phyloP scores from a whole-genome alignment of 805 yeast genomes.

The Starmerella ratchasimensis region DNA sequence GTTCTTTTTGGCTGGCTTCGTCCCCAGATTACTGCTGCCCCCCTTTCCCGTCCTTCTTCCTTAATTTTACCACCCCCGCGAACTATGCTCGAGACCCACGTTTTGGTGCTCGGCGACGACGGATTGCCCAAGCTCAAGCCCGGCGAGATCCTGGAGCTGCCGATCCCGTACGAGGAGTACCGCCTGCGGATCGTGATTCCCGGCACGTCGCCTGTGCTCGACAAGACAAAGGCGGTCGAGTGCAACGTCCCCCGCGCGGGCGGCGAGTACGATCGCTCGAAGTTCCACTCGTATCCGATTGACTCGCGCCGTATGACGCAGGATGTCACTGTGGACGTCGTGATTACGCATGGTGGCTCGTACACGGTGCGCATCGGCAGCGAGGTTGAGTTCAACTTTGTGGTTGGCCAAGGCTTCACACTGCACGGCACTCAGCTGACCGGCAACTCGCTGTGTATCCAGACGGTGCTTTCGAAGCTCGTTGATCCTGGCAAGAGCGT shows the following conservation, averaged over 20 bases:
- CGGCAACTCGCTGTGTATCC: slow-evolving; percentile 65
- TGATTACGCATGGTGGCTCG: slow-evolving; percentile 62
- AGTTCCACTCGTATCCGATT: slow-evolving; percentile 38
- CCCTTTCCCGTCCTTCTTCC: too few relatives aligned
- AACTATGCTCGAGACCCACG: neutral
- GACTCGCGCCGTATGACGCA: slow-evolving; percentile 37
- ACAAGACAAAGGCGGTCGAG: slow-evolving; percentile 51
- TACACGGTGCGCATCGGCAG: slow-evolving; percentile 61
- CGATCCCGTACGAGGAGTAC: slow-evolving; percentile 30
- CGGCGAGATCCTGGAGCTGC: slow-evolving; percentile 29
- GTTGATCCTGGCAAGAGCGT: slow-evolving; percentile 43
- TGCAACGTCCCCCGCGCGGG: slow-evolving; percentile 50
- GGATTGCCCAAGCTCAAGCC: slow-evolving; percentile 24
- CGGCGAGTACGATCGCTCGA: slow-evolving; percentile 40
- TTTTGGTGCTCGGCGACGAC: slow-evolving; percentile 15
- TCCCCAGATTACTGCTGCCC: too few relatives aligned
- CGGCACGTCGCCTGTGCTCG: slow-evolving; percentile 61
- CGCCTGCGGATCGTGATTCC: slow-evolving; percentile 47
- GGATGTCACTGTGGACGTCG: slow-evolving; percentile 48
- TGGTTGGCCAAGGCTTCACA: slow-evolving; percentile 62
- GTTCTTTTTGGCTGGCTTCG: too few relatives aligned
- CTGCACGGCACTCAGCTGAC: slow-evolving; percentile 46
- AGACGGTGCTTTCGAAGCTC: slow-evolving; percentile 84
- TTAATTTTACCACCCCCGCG: too few relatives aligned
- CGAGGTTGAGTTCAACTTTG: slow-evolving; percentile 41